A percentile compares a stretch with the other conserved stretches of the same genome.
Conservation (phyloP, 225 moss, liverwort and hornwort species). For the Rhytidiadelphus loreus region DNA sequence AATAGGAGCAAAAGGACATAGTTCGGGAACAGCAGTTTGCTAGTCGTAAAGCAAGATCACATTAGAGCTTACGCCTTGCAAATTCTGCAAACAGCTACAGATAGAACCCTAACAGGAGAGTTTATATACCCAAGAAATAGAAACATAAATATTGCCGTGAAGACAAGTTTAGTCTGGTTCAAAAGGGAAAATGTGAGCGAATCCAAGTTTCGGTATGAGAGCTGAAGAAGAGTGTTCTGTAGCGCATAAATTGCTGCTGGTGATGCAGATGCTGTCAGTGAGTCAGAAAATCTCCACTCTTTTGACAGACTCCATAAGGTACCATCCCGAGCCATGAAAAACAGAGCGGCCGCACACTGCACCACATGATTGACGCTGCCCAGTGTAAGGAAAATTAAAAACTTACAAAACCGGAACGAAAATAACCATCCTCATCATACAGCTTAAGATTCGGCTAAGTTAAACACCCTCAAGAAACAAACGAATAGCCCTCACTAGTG, state of each 20-base stretch:
- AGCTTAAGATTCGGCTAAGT: neutral
- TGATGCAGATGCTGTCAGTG: slow-evolving; percentile 71
- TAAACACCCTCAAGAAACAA: neutral
- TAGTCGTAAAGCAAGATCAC: neutral
- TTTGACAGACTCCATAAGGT: slow-evolving; percentile 27
- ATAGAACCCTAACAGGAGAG: neutral
- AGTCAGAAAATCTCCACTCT: slow-evolving; percentile 71
- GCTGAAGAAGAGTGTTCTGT: slow-evolving; percentile 83
- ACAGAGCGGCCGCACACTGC: slow-evolving; percentile 59
- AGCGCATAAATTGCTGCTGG: slow-evolving; percentile 85
- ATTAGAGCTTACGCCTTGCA: neutral
- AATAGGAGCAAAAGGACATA: neutral
- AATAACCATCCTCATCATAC: neutral
- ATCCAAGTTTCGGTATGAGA: slow-evolving; percentile 87
- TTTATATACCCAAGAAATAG: slow-evolving; percentile 57
- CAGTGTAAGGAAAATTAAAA: neutral
- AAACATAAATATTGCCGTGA: slow-evolving; percentile 91
- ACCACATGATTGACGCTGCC: neutral
- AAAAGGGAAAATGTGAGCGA: slow-evolving; percentile 85
- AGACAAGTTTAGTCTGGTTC: slow-evolving; percentile 96
- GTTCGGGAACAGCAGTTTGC: neutral
- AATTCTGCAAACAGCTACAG: neutral
- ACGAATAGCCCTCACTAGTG: neutral
- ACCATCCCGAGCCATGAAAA: slow-evolving; percentile 53
- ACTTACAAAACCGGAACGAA: neutral